These are phyloP conservation scores for Talaromyces sp. DNA, from an alignment of 2,329 filamentous ascomycete species.

Conservation along the genomic window DNA sequence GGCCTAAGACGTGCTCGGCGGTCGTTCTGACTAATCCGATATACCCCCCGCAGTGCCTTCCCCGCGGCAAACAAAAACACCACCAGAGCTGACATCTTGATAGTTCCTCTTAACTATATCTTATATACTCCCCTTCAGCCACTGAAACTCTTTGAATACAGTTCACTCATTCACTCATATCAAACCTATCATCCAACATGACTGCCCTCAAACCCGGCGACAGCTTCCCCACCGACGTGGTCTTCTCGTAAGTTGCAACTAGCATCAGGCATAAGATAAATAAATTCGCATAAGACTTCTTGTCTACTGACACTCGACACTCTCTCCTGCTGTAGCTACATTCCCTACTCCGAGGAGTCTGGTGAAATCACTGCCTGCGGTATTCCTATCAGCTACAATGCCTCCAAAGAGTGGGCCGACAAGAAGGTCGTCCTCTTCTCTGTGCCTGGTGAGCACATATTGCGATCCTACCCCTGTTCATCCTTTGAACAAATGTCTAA, in stretches of 20 bases:
- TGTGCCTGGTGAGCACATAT: slow-evolving; percentile 53
- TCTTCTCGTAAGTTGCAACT: slow-evolving; percentile 61
- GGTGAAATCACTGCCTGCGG: slow-evolving; percentile 72
- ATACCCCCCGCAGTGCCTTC: background rate
- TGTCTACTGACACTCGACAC: background rate
- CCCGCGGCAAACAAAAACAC: background rate
- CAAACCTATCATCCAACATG: slow-evolving; percentile 42
- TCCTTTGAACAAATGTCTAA: background rate
- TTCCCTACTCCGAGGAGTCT: slow-evolving; percentile 70
- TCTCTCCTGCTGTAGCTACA: slow-evolving; percentile 54
- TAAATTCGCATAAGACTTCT: background rate
- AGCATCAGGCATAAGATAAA: background rate
- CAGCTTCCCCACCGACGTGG: slow-evolving; percentile 73
- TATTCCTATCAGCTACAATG: slow-evolving; percentile 72
- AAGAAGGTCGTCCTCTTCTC: slow-evolving; percentile 71
- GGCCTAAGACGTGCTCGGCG: background rate
- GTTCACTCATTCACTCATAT: background rate
- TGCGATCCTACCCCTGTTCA: background rate
- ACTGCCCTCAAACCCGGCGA: slow-evolving; percentile 75
- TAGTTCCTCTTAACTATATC: background rate
- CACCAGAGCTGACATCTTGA: background rate
- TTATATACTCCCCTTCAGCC: background rate
- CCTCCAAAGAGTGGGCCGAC: slow-evolving; percentile 68
- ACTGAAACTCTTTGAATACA: background rate
- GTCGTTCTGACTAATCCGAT: background rate